Evolutionary conservation across 2,329 filamentous ascomycete species (phyloP).

Genomic region (Tolypocladium cylindrosporum): DNA sequence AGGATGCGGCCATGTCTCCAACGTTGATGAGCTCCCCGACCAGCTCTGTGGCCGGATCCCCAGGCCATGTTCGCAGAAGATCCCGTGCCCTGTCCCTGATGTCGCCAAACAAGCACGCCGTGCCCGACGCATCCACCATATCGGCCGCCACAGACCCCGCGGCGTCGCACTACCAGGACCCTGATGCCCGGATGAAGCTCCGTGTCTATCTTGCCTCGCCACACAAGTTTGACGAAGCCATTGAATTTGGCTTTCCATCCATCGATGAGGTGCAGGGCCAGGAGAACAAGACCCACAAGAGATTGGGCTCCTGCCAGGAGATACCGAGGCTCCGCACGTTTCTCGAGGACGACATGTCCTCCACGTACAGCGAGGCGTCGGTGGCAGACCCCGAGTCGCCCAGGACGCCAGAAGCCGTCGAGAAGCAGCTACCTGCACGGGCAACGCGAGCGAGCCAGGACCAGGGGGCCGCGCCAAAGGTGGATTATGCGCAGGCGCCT

Average conservation of each 20-base stretch:
- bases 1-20: constrained; percentile 24
- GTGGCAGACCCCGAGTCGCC: constrained; percentile 50
- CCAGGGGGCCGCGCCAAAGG: constrained; percentile 17
- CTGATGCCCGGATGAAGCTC: constrained; percentile 76
- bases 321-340: constrained; percentile 42
- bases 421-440: constrained; percentile 23
- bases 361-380: constrained; percentile 43
- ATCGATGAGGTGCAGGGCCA: constrained; percentile 31
- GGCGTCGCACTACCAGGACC: constrained; percentile 81
- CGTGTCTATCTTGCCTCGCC: constrained; percentile 79
- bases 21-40: constrained; percentile 13
- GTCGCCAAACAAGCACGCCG: constrained; percentile 30
- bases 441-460: constrained; percentile 15
- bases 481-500: constrained; percentile 39
- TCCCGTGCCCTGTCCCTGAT: constrained; percentile 48
- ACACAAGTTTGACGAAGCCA: constrained; percentile 90
- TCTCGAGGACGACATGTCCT: constrained; percentile 46
- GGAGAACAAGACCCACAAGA: constrained; percentile 14
- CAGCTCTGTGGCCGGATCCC: constrained; percentile 10
- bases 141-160: constrained; percentile 48
- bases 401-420: constrained; percentile 40
- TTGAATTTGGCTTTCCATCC: constrained; percentile 86
- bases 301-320: constrained; percentile 13
- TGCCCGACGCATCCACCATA: constrained; percentile 11
- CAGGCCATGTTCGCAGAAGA: constrained; percentile 34